These are phyloP conservation scores for Rutstroemia sp. DNA, from an alignment of 2,329 filamentous ascomycete genomes.

Conservation along the genomic window DNA sequence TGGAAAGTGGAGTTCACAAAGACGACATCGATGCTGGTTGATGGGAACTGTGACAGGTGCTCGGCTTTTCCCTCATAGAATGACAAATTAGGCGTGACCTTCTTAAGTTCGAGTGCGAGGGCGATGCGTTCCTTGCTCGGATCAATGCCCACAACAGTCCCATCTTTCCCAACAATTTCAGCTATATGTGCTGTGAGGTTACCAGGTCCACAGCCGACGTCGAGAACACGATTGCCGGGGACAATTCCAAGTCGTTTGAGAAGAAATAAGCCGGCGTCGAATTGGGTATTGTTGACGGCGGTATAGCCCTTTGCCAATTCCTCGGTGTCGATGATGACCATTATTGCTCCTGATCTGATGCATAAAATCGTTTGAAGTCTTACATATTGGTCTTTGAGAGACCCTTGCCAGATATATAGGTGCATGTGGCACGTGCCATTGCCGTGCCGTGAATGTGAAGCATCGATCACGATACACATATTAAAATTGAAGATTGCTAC, in stretches of 20 bases:
- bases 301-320: conserved; percentile 14
- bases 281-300: conserved; percentile 9
- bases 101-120: neutral
- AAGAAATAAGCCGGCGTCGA: conserved; percentile 8
- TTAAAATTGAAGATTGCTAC: no score
- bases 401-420: neutral
- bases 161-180: neutral
- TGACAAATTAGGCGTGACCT: neutral
- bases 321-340: conserved; percentile 11
- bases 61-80: conserved; percentile 9
- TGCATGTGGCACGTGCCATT: neutral
- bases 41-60: conserved; percentile 4
- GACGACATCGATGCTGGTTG: conserved; percentile 8
- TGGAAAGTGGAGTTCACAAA: conserved; percentile 13
- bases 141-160: conserved; percentile 9
- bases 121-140: conserved; percentile 10
- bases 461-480: no score
- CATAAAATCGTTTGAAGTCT: neutral
- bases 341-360: neutral
- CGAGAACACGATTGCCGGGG: conserved; percentile 20
- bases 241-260: conserved; percentile 1
- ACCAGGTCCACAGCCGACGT: conserved; percentile 31
- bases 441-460: no score
- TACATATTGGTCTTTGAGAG: no score
- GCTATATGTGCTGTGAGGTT: conserved; percentile 23